These are phyloP conservation scores for Kodamaea suecica DNA, from an alignment of 1,139 yeast species.

Conservation along the genomic window DNA sequence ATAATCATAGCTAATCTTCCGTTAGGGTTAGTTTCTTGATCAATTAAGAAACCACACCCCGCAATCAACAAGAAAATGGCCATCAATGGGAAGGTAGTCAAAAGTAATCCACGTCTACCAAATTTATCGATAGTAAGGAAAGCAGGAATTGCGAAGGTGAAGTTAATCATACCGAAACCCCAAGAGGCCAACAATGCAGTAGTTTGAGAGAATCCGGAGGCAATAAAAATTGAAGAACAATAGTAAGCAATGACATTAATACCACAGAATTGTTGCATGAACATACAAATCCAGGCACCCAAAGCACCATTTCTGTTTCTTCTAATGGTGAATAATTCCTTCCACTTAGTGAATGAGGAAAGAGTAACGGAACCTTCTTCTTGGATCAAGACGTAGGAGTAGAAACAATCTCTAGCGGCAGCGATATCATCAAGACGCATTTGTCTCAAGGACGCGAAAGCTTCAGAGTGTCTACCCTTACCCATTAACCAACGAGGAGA, in stretches of 20 bases:
- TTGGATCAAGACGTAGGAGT: constrained; percentile 35
- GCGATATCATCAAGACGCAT: constrained; percentile 21
- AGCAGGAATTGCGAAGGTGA: constrained; percentile 81
- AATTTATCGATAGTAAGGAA: constrained; percentile 75
- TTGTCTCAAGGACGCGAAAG: constrained; percentile 19
- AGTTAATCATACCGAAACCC: constrained; percentile 84
- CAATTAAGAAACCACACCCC: constrained; percentile 74
- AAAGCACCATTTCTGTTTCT: constrained; percentile 81
- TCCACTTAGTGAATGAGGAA: constrained; percentile 50
- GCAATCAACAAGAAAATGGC: constrained; percentile 63
- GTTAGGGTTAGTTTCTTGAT: constrained; percentile 30
- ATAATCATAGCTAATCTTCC: constrained; percentile 67
- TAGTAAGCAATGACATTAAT: constrained; percentile 85
- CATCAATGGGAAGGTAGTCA: constrained; percentile 76
- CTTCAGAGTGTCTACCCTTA: constrained; percentile 24
- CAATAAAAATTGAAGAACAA: constrained; percentile 67
- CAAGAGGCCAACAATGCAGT: constrained; percentile 74
- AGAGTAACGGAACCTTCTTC: constrained; percentile 61
- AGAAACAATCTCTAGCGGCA: constrained; percentile 29
- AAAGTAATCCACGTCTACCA: constrained; percentile 71
- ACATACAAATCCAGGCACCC: constrained; percentile 81
- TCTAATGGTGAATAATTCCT: constrained; percentile 64
- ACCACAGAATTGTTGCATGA: constrained; percentile 93
- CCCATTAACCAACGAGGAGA: constrained; percentile 34
- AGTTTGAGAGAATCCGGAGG: constrained; percentile 61